phyloP scores from a whole-genome alignment of 345 rosid genomes.

The Hirschfeldia incana region DNA sequence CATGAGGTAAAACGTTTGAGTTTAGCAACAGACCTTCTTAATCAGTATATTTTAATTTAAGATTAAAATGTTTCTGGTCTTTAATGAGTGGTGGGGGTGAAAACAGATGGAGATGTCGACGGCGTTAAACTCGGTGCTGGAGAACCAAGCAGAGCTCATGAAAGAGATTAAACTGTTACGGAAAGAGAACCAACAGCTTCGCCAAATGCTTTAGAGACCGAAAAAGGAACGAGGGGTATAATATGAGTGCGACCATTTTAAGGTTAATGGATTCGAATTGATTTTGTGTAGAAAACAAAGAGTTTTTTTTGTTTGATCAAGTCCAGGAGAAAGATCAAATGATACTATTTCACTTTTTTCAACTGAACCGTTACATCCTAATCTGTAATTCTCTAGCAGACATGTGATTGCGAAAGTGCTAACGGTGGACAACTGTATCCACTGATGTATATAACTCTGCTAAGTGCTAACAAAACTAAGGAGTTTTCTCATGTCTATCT shows the following conservation, averaged over 20 bases:
- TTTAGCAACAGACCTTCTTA: neutral
- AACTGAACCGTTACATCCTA: neutral
- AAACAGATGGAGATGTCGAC: slow-evolving; percentile 66
- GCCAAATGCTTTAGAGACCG: slow-evolving; percentile 61
- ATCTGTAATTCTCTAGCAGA: neutral
- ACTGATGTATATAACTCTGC: neutral
- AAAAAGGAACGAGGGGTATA: slow-evolving; percentile 1
- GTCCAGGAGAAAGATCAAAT: neutral
- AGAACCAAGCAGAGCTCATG: slow-evolving; percentile 80
- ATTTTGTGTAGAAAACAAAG: neutral
- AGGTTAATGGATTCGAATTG: neutral
- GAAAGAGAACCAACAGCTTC: slow-evolving; percentile 75
- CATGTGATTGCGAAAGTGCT: too few relatives aligned
- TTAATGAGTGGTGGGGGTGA: neutral
- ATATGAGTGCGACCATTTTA: neutral
- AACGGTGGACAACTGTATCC: too few relatives aligned
- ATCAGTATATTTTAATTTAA: neutral
- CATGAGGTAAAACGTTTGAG: slow-evolving; percentile 65
- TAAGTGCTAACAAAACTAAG: neutral
- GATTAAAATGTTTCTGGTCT: neutral
- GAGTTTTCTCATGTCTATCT: neutral
- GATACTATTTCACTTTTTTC: neutral
- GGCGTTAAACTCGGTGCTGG: slow-evolving; percentile 55
- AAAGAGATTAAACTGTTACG: slow-evolving; percentile 66
- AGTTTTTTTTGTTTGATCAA: too few relatives aligned